Evolutionary conservation across 1,139 yeast genomes (phyloP), one percentile per base, ranked within the genome.

Genomic region (Meyerozyma elateridarum): DNA sequence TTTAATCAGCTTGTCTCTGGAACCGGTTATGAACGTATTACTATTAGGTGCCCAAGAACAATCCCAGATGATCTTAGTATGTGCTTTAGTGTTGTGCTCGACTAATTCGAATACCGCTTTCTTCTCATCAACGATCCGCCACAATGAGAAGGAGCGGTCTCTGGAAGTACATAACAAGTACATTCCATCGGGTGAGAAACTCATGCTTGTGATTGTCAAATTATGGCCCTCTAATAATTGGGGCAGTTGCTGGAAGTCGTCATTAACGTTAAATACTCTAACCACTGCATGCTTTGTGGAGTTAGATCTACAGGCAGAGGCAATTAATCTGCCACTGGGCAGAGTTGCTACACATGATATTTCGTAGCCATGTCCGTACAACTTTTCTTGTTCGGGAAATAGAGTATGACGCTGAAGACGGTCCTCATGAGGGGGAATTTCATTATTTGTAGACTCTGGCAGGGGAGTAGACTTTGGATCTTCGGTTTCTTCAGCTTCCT

Each of bases 351-450:
- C 70, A 28, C 94, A 73, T 0, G 88, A 76, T 30, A 89, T 79
- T 55, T 93, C 99, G 58, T 88, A 93, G 9, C 99, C 99, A 55
- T 93, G 99, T 0, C 98, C 98, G 50, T 91, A 93, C 31, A 93
- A 61, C 53, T 93, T 93, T 49, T 93, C 98, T 34, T 81, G 61
- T 52, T 93, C 99, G 0, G 98, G 98, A 79, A 93, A 93, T 36
- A 93, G 68, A 0, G 97, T 85, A 51, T 82, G 85, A 48, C 97
- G 70, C 55, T 93, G 98, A 24, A 93, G 66, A 40, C 85, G 85
- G 49, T 88, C 95, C 53, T 89, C 97, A 32, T 82, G 59, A 1
- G 96, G 96, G 4, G 95, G 95, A 1, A 59, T 51, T 7, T 8
- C n/a, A n/a, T n/a, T n/a, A n/a, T n/a, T n/a, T n/a, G n/a, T n/a